Evolutionary conservation across 805 yeast species (phyloP).

Genomic region (Nakazawaea ernobii): DNA sequence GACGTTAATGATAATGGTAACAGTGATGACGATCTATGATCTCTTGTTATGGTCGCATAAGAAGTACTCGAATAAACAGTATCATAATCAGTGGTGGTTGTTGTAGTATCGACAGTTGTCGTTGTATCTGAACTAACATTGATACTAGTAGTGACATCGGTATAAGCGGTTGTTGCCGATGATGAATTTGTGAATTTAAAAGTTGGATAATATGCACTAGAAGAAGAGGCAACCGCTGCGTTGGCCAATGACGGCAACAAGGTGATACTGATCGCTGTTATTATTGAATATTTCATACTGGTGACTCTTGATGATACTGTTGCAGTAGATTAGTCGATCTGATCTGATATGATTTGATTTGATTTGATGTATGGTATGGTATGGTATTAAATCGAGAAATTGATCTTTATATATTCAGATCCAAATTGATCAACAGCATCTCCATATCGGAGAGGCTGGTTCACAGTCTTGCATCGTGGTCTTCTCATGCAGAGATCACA

Average conservation of each 20-base stretch:
- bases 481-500: no score
- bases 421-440: no score
- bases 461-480: no score
- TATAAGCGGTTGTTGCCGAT: neutral
- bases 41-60: conserved; percentile 5
- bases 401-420: no score
- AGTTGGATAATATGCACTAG: neutral
- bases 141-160: conserved; percentile 6
- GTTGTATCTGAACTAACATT: conserved; percentile 2
- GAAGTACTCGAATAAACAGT: conserved; percentile 8
- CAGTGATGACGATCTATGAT: conserved; percentile 4
- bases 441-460: no score
- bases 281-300: neutral
- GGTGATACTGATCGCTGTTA: neutral
- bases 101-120: conserved; percentile 7
- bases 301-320: no score
- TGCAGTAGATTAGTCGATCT: no score
- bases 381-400: no score
- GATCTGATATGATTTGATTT: no score
- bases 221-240: neutral
- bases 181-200: conserved; percentile 2
- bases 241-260: conserved; percentile 1
- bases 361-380: no score
- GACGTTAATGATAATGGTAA: neutral
- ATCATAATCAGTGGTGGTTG: conserved; percentile 6